Evolutionary conservation across 208 protist genomes (phyloP), one percentile per base, ranked within the genome.

Genomic region (Leishmania braziliensis): DNA sequence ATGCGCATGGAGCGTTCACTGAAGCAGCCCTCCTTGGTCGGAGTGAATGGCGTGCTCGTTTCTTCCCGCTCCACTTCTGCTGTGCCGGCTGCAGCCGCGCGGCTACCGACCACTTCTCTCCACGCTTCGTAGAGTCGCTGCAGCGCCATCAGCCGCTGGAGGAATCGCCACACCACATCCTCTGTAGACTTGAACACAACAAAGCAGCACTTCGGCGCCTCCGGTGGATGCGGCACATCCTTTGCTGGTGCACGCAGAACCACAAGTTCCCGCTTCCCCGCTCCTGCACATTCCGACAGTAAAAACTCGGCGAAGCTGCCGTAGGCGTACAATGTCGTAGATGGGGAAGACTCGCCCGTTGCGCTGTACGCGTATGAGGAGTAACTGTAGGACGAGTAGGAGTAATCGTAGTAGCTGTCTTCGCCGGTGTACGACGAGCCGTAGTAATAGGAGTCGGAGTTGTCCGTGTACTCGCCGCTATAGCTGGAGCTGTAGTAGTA

Each of bases 171-270:
- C 54, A 95, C 71, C 29, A 71, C 83, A 65, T 95, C 92, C 26
- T 92, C 87, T 0, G 29, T 54, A 1, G 86, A 89, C 26, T 84
- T 82, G 36, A 66, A 51, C 0, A 75, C 29, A 9, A 94, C 78
- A 50, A 93, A 85, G 77, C 90, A 94, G 29, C 82, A 80, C 43
- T 85, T 85, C 33, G 90, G 90, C 23, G 90, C 80, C 50, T 78
- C 56, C 0, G 83, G 87, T 29, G 86, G 54, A 29, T 65, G 68
- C 12, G 89, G 90, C 4, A 81, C 66, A 73, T 92, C 86, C 63
- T 88, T 82, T 6, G 80, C 20, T 0, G 87, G 86, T 6, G 88
- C 87, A 12, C 81, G 77, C 23, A 95, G 84, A 18, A 90, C 75
- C 39, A 95, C 39, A 6, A 88, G 63, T n/a, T 92, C 87, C 62